Evolutionary conservation across 441 rosid species (phyloP).

Genomic region (Erodium trifolium): DNA sequence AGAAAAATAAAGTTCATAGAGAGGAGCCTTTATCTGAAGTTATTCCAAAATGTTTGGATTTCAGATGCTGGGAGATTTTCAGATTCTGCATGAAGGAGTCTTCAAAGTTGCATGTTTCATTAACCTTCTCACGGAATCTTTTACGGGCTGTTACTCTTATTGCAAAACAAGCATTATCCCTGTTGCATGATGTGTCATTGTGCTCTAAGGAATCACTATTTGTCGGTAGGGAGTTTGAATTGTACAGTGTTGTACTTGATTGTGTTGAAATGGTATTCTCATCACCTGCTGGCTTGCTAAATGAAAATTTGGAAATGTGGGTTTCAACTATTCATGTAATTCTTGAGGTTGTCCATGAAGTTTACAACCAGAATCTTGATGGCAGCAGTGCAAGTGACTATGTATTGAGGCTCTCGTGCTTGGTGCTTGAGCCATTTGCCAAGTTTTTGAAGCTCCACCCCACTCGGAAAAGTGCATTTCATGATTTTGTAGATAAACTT

Average conservation of each 20-base stretch:
- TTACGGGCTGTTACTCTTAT: conserved; percentile 43
- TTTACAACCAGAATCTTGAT: conserved; percentile 34
- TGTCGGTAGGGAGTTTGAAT: conserved; percentile 41
- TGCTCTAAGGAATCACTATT: conserved; percentile 22
- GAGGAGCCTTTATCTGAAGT: conserved; percentile 16
- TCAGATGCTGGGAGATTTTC: conserved; percentile 74
- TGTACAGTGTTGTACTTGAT: conserved; percentile 42
- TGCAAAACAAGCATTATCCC: conserved; percentile 33
- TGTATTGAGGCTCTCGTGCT: conserved; percentile 49
- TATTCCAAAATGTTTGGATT: conserved; percentile 46
- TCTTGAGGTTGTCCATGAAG: conserved; percentile 43
- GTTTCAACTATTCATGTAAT: conserved; percentile 42
- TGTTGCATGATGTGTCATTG: conserved; percentile 24
- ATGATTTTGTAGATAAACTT: conserved; percentile 61
- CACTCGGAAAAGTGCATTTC: conserved; percentile 49
- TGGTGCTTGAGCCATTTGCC: conserved; percentile 72
- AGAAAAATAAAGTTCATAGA: conserved; percentile 31
- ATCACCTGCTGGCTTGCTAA: conserved; percentile 45
- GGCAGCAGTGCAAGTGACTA: conserved; percentile 31
- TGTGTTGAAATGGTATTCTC: conserved; percentile 58
- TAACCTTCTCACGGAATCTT: conserved; percentile 46
- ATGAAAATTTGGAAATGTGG: conserved; percentile 71
- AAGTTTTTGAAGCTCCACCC: conserved; percentile 68
- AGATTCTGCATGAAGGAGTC: conserved; percentile 68
- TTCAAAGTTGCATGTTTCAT: conserved; percentile 41